phyloP scores from a whole-genome alignment of 495 filamentous ascomycete genomes.

The Cercophora scortea region DNA sequence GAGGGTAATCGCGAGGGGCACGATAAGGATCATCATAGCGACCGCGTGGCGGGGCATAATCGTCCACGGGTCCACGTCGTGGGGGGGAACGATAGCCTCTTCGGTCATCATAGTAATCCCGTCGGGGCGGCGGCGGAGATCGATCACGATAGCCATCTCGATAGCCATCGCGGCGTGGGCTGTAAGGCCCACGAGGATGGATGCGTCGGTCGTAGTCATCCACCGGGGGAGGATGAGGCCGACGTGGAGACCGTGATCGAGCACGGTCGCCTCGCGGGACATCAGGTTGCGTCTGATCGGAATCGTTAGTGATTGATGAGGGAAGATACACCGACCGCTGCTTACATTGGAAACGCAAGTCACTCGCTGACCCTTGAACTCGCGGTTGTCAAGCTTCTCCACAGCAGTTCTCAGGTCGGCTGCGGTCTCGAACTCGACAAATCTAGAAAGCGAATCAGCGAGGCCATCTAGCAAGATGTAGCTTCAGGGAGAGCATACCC shows the following conservation, averaged over 20 bases:
- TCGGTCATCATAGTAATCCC: conserved; percentile 78
- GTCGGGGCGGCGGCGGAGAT: conserved; percentile 52
- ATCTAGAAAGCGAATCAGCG: conserved; percentile 48
- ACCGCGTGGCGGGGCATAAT: conserved; percentile 59
- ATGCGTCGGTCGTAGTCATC: conserved; percentile 74
- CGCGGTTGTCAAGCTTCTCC: conserved; percentile 82
- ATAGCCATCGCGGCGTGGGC: conserved; percentile 53
- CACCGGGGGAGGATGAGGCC: conserved; percentile 54
- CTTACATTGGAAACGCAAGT: conserved; percentile 80
- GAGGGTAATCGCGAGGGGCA: conserved; percentile 45
- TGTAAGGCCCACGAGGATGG: conserved; percentile 66
- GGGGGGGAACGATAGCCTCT: conserved; percentile 67
- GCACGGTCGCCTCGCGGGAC: conserved; percentile 62
- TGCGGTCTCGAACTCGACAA: conserved; percentile 94
- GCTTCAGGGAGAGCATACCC: conserved; percentile 55
- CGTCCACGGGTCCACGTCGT: conserved; percentile 64
- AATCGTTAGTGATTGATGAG: neutral
- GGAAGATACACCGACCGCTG: neutral
- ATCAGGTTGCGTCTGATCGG: conserved; percentile 46
- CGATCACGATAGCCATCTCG: conserved; percentile 78
- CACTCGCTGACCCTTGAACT: conserved; percentile 83
- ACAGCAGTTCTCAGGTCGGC: conserved; percentile 84
- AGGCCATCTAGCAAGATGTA: neutral
- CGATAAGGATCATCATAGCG: conserved; percentile 59
- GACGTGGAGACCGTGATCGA: conserved; percentile 58